Evolutionary conservation across 768 basidiomycete species (phyloP).

Genomic region (Boletus bicolor): DNA sequence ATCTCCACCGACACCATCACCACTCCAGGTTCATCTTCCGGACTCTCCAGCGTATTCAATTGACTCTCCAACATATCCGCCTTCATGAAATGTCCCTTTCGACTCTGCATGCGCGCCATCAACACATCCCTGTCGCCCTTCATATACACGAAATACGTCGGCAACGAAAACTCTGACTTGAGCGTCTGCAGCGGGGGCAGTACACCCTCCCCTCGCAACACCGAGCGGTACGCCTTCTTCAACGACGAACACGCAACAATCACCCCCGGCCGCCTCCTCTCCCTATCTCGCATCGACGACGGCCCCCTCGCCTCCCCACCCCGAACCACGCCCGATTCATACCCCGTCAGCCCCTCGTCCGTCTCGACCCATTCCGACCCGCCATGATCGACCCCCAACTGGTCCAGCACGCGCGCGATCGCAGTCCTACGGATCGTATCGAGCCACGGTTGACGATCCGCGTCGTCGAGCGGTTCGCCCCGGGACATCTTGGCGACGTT

Average conservation of each 20-base stretch:
- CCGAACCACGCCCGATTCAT: background rate
- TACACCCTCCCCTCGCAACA: slow-evolving; percentile 52
- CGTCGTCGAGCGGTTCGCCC: slow-evolving; percentile 74
- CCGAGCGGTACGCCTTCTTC: slow-evolving; percentile 76
- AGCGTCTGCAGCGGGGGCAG: background rate
- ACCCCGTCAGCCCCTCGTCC: no score
- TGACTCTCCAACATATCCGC: slow-evolving; percentile 79
- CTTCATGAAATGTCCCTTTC: slow-evolving; percentile 83
- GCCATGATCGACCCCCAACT: background rate
- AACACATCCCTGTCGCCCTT: slow-evolving; percentile 56
- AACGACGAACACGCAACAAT: slow-evolving; percentile 86
- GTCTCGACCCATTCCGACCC: no score
- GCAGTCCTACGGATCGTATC: slow-evolving; percentile 64
- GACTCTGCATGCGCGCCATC: slow-evolving; percentile 57
- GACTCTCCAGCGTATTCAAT: slow-evolving; percentile 65
- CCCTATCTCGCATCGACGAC: background rate
- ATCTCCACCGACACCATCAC: slow-evolving; percentile 54
- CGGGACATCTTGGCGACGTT: slow-evolving; percentile 88
- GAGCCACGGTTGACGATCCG: slow-evolving; percentile 86
- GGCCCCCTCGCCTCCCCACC: background rate
- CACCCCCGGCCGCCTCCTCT: slow-evolving; percentile 41
- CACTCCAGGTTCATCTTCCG: slow-evolving; percentile 65
- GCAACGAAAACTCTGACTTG: slow-evolving; percentile 25
- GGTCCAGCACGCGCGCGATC: slow-evolving; percentile 24
- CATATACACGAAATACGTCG: slow-evolving; percentile 82